Evolutionary conservation across 768 basidiomycete species (phyloP), one percentile per base, ranked within the genome.

Genomic region (Russula virescens): DNA sequence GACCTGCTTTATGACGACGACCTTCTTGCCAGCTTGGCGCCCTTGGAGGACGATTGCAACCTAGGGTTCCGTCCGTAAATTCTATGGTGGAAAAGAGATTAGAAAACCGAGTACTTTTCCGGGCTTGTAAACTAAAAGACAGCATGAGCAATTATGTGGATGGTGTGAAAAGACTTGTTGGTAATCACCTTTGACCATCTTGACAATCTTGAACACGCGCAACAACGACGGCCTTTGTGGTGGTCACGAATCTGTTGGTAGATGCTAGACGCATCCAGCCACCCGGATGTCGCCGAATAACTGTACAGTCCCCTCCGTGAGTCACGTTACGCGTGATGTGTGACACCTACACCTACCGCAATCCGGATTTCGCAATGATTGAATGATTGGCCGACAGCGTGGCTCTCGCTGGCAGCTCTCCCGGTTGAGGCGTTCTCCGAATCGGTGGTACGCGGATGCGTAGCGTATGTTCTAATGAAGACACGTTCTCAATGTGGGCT

Each of bases 21-120:
- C 96, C 83, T 99, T 99, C 82, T 92, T 94, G 74, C 97, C 97
- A 68, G 97, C 97, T 76, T 98, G 97, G 75, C 97, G 94, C 75
- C 97, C 97, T 79, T 94, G 91, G 75, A 98, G 91, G 77, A 98
- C 86, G 79, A 98, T 94, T 69, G 92, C 93, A 70, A 95, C 92
- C 91, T 93, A 67, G 5, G 40, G 25, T 16, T 31, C 50, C 70
- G 23, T 21, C 55, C 60, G 58, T 45, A 49, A 40, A 48, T 34
- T n/a, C 10, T 2, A 38, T 19, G 18, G 35, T n/a, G 47, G 21
- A 51, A 14, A 16, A 45, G 19, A n/a, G 38, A 38, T 7, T 43
- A 46, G 19, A 64, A 69, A 60, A 8, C 31, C 61, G 11, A 4
- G 38, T 71, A 93, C 91, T 84, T 95, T 95, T 78, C 93, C 92